phyloP scores from a whole-genome alignment of 2,329 filamentous ascomycete species.

The Geosmithia morbida region DNA sequence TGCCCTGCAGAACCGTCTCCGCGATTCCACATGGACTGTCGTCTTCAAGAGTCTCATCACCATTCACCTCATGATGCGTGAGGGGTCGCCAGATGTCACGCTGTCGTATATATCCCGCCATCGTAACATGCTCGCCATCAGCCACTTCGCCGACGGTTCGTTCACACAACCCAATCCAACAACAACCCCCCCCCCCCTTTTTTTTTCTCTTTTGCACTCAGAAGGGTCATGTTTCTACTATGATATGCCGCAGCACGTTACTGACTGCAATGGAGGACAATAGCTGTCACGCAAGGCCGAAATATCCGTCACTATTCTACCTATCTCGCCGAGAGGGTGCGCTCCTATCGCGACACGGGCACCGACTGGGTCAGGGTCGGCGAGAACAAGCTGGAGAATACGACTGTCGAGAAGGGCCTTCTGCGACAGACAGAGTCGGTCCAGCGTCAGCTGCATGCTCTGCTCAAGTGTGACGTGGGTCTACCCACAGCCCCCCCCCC shows the following conservation, averaged over 20 bases:
- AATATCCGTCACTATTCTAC: constrained; percentile 88
- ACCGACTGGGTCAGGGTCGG: constrained; percentile 80
- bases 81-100: constrained; percentile 81
- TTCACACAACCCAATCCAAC: constrained; percentile 5
- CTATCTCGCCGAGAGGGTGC: constrained; percentile 72
- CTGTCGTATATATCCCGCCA: constrained; percentile 72
- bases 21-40: constrained; percentile 98
- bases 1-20: constrained; percentile 72
- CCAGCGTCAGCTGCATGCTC: constrained; percentile 71
- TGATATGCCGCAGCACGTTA: no score
- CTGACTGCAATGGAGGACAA: background rate
- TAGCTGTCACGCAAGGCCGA: constrained; percentile 85
- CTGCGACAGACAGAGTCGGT: constrained; percentile 84
- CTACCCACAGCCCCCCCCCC: constrained; percentile 7
- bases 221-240: no score
- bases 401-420: constrained; percentile 83
- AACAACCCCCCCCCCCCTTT: no score
- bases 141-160: constrained; percentile 83
- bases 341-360: constrained; percentile 70
- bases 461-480: constrained; percentile 83
- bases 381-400: constrained; percentile 68
- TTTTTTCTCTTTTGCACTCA: no score
- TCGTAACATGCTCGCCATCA: constrained; percentile 72
- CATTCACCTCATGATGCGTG: constrained; percentile 92
- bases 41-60: constrained; percentile 97